Base-by-base conservation (phyloP, 2,329 filamentous ascomycete genomes). In the Aspergillus nomiae region DNA sequence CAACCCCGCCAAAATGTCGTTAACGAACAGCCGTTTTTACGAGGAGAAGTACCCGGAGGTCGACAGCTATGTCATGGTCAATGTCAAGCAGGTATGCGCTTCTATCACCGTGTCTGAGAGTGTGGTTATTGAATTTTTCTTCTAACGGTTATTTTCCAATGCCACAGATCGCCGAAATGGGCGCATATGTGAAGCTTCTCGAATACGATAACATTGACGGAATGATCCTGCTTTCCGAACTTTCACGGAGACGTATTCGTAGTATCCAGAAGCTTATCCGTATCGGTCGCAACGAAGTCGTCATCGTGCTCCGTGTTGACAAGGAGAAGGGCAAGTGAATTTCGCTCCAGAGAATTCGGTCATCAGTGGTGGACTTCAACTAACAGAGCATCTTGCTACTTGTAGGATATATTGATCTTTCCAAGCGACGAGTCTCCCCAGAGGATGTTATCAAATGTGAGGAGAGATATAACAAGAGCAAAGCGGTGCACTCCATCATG, bases 191-290 rank as follows among this genome's bases (percentile, higher is more conserved):
- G 77, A 99, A 99, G 84, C 90, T 99, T 61, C 90, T 99, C 73
- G 95, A 99, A 84, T 99, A 99, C 83, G 95, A 99, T 83, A 97
- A 98, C 84, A 99, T 99, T 76, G 96, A 99, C 79, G 95, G 95
- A 88, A 99, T 99, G 96, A 99, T 99, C 76, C 85, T 99, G 70
- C 92, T 99, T 70, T 97, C 92, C 74, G 95, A 99, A 82, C 88
- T 99, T 68, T 99, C 96, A 64, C 89, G 95, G 86, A 89, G 95
- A 87, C 95, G 95, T 90, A 99, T 99, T 76, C 86, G 95, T 85
- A 93, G 89, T 86, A 99, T 99, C 75, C 96, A 99, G 82, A 99
- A 99, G 84, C 90, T 99, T 70, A 99, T 99, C 74, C 90, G 95
- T 70, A 95, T 99, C 66, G 96, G 96, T 63, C 91, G 96, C 73